Evolutionary conservation across 2,329 filamentous ascomycete species (phyloP), one percentile per base, ranked within the genome.

Genomic region (Calonectria hongkongensis): DNA sequence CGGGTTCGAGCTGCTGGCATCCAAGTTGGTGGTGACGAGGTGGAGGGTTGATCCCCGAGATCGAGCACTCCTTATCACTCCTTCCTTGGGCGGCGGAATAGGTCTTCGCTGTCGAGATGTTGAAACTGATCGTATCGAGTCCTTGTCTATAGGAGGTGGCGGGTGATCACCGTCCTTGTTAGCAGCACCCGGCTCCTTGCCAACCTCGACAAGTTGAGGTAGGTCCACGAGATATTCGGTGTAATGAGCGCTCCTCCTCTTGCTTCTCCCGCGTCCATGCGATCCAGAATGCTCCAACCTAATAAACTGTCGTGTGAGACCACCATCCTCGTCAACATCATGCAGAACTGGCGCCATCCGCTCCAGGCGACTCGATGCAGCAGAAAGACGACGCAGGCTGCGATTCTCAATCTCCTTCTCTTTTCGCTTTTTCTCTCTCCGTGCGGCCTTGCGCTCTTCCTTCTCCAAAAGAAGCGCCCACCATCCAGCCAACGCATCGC

Each of bases 381-480:
- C 95, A 74, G 97, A 98, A 56, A 98, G 87, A 48, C 96, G 92
- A 66, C 95, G 90, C 36, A 97, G 88, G 73, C 92, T 94, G 82
- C 95, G 93, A 70, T 92, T 92, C 80, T 98, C 95, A 1, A 90
- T 89, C 79, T 99, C 96, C 78, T 92, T 92, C 82, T 98, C 96
- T 81, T 90, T 95, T 10, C 96, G 91, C 81, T 96, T 98, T 66
- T 92, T 91, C 79, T 98, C 95, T 74, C 93, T 89, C 73, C 95
- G 89, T 74, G 87, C 89, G 75, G 96, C 93, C 83, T 99, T 99
- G 10, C 95, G 92, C 82, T 95, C 92, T 81, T 99, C 97, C 83
- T 98, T 99, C 81, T 98, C 97, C 12, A 98, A 92, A 47, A 99
- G 86, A 33, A 99, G 85, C 3, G 95, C 94, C 97, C 97, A 99